Evolutionary conservation across 192 early-diverging fungal species (phyloP).

Genomic region (Irineochytrium annulatum): DNA sequence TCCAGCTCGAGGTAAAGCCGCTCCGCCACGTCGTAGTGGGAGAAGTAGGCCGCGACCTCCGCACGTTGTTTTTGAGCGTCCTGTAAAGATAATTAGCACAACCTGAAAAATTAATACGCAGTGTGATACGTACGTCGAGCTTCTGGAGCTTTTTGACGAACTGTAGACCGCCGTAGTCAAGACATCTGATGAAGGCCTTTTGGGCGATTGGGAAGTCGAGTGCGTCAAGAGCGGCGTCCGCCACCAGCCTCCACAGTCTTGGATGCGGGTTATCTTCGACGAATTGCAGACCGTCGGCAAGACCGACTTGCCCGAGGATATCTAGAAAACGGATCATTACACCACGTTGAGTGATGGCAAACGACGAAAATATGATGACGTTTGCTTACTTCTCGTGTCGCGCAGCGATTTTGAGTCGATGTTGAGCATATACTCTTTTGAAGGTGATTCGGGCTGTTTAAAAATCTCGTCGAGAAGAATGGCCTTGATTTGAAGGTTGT

Average conservation of each 20-base stretch:
- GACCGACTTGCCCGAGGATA: constrained; percentile 37
- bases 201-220: constrained; percentile 44
- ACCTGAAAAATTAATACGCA: constrained; percentile 8
- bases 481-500: constrained; percentile 52
- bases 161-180: constrained; percentile 50
- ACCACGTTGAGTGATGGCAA: no score
- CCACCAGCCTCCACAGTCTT: constrained; percentile 51
- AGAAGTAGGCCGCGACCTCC: constrained; percentile 48
- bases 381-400: constrained; percentile 38
- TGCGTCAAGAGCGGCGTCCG: constrained; percentile 44
- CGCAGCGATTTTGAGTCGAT: constrained; percentile 47
- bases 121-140: constrained; percentile 31
- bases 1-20: constrained; percentile 54
- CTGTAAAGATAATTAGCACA: constrained; percentile 16
- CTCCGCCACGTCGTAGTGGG: constrained; percentile 46
- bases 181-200: constrained; percentile 42
- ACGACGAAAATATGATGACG: not conserved
- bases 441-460: constrained; percentile 37
- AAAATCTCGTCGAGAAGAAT: constrained; percentile 49
- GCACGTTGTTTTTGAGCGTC: constrained; percentile 50
- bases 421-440: constrained; percentile 28
- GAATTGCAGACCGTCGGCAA: constrained; percentile 47
- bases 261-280: constrained; percentile 52
- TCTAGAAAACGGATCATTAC: constrained; percentile 17
- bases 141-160: constrained; percentile 51